Evolutionary conservation across 192 early-diverging fungal species (phyloP).

Genomic region (Coemansia sp.): DNA sequence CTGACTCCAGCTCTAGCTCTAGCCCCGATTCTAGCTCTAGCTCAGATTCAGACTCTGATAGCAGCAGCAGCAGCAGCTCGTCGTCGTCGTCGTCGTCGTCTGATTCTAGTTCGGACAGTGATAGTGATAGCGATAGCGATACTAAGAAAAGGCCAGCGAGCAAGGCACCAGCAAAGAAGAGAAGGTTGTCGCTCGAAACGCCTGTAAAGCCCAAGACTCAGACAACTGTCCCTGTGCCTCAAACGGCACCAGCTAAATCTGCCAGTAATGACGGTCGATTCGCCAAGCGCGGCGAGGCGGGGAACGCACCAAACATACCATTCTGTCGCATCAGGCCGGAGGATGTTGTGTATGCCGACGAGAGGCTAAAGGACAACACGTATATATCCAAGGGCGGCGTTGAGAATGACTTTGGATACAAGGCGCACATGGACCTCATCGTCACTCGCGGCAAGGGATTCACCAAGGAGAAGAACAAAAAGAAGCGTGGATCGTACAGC

Average conservation of each 20-base stretch:
- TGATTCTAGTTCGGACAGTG: constrained; percentile 14
- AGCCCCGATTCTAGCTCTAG: constrained; percentile 12
- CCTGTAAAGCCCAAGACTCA: constrained; percentile 7
- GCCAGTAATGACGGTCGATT: not conserved
- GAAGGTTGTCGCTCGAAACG: constrained; percentile 39
- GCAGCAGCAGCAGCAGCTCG: constrained; percentile 14
- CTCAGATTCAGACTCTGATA: not conserved
- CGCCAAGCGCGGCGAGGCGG: constrained; percentile 16
- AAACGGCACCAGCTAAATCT: constrained; percentile 10
- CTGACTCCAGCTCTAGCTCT: constrained; percentile 24
- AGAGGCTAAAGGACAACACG: constrained; percentile 82
- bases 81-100: constrained; percentile 21
- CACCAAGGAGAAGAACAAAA: constrained; percentile 96
- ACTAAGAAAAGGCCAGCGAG: not conserved
- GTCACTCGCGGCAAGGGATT: constrained; percentile 90
- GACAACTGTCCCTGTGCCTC: not conserved
- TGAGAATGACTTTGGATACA: constrained; percentile 79
- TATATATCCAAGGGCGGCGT: constrained; percentile 72
- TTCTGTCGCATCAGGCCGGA: constrained; percentile 85
- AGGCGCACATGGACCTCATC: constrained; percentile 90
- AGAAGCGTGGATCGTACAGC: constrained; percentile 93
- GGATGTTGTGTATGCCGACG: constrained; percentile 77
- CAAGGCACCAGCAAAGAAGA: constrained; percentile 43
- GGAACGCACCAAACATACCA: constrained; percentile 56
- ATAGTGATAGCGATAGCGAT: constrained; percentile 19